Percentiles rank a stretch among this genome's conserved stretches.
Evolutionary conservation across 768 basidiomycete species (phyloP).

Genomic region (Termitomyces sp.): DNA sequence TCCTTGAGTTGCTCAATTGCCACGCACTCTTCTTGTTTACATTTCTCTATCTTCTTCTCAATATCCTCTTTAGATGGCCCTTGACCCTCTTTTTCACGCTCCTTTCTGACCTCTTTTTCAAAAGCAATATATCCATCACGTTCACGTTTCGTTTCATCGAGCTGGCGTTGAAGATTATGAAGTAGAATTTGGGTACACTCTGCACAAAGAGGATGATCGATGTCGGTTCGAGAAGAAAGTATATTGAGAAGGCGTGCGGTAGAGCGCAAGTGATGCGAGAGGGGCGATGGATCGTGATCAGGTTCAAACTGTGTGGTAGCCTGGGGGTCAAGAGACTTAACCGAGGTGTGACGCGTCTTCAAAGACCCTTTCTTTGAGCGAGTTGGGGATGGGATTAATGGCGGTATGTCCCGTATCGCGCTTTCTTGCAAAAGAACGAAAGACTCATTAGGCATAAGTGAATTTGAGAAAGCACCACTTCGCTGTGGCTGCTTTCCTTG

Average conservation of each 20-base stretch:
- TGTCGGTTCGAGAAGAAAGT: slow-evolving; percentile 70
- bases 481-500: slow-evolving; percentile 62
- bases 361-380: slow-evolving; percentile 41
- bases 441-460: slow-evolving; percentile 73
- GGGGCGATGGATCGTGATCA: slow-evolving; percentile 63
- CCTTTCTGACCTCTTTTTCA: slow-evolving; percentile 82
- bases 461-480: slow-evolving; percentile 15
- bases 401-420: slow-evolving; percentile 66
- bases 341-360: slow-evolving; percentile 28
- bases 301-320: slow-evolving; percentile 37
- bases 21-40: slow-evolving; percentile 64
- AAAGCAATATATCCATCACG: slow-evolving; percentile 92
- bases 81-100: slow-evolving; percentile 69
- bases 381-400: slow-evolving; percentile 39
- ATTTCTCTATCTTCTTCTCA: slow-evolving; percentile 67
- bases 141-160: slow-evolving; percentile 90
- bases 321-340: slow-evolving; percentile 25
- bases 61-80: slow-evolving; percentile 61
- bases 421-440: slow-evolving; percentile 91
- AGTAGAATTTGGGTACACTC: slow-evolving; percentile 90
- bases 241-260: slow-evolving; percentile 73
- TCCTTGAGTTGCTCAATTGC: slow-evolving; percentile 72
- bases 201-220: slow-evolving; percentile 92
- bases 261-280: slow-evolving; percentile 76
- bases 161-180: slow-evolving; percentile 66